phyloP scores from a whole-genome alignment of 495 filamentous ascomycete genomes.

The Hyaloscypha finlandica region DNA sequence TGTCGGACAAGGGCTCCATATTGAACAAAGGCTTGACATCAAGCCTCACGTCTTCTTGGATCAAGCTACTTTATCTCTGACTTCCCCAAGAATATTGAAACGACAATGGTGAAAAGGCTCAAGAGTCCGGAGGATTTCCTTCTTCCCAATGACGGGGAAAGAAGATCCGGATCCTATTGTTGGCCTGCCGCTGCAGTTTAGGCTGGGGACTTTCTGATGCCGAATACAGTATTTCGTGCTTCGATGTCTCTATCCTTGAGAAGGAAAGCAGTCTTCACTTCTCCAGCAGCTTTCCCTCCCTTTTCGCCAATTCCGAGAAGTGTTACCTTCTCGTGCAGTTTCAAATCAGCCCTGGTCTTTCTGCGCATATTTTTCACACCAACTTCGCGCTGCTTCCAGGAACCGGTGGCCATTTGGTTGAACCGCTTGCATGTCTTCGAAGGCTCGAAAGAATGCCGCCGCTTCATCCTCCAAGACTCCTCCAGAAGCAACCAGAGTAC shows the following conservation, averaged over 20 bases:
- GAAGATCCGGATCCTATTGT: not conserved
- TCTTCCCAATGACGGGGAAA: too few relatives aligned
- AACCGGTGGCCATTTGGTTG: not conserved
- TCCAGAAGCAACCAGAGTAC: constrained; percentile 43
- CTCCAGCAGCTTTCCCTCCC: not conserved
- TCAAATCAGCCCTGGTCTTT: not conserved
- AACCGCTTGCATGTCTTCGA: constrained; percentile 8
- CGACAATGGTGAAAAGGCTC: not conserved
- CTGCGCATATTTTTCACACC: constrained; percentile 16
- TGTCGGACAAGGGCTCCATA: constrained; percentile 8
- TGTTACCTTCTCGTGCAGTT: not conserved
- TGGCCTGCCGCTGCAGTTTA: not conserved
- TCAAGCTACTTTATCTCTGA: not conserved
- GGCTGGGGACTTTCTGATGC: too few relatives aligned
- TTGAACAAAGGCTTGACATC: constrained; percentile 12
- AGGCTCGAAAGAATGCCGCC: constrained; percentile 17
- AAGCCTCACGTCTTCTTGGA: constrained; percentile 2
- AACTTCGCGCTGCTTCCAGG: constrained; percentile 15
- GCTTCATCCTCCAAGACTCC: constrained; percentile 6
- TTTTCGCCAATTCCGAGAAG: not conserved
- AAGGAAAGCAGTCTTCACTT: not conserved
- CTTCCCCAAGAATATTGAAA: not conserved
- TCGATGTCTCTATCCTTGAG: not conserved
- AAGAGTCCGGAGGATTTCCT: not conserved
- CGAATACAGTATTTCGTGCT: too few relatives aligned